Evolutionary conservation across 768 basidiomycete genomes (phyloP), one percentile per base, ranked within the genome.

Genomic region (Boletus subparvulus): DNA sequence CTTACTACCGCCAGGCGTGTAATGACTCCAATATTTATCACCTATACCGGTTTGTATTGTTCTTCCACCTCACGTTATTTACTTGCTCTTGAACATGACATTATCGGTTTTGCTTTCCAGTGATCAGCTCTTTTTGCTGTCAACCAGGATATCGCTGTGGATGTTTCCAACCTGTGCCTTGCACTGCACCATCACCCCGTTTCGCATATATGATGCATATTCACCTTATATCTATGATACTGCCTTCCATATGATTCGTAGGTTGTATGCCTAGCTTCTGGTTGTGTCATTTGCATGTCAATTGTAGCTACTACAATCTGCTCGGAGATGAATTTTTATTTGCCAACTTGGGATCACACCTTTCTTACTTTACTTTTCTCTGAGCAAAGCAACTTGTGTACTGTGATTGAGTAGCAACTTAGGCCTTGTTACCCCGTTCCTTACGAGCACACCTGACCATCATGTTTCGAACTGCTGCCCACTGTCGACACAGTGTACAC

Each of bases 241-340:
- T 54, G 37, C 44, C 50, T 46, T 48, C 46, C 37, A 24, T 48
- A 52, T 41, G 50, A 54, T 60, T 36, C 52, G 17, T 40, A 54
- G 53, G 65, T 64, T 68, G 67, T 69, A 68, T 59, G 59, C 55
- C 55, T 68, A 66, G 59, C 26, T 62, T 53, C 30, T 47, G 35
- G 30, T 60, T 19, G 43, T 54, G 62, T 42, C 28, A 50, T 47
- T 40, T 44, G 30, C 46, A 44, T 53, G 35, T 48, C 13, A 26
- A 37, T 54, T 67, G 62, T 66, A 67, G 62, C 44, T 47, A 54
- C 44, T 58, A 62, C 47, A 16, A 37, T 41, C 26, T 42, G 24
- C 32, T 37, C 21, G 21, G 33, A 33, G 12, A 26, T 41, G 35
- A 24, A 37, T 28, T 13, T 48, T 49, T 49, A 53, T 32, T 35